Conservation (phyloP, 495 filamentous ascomycete genomes). For the Trichoderma asperelloides region DNA sequence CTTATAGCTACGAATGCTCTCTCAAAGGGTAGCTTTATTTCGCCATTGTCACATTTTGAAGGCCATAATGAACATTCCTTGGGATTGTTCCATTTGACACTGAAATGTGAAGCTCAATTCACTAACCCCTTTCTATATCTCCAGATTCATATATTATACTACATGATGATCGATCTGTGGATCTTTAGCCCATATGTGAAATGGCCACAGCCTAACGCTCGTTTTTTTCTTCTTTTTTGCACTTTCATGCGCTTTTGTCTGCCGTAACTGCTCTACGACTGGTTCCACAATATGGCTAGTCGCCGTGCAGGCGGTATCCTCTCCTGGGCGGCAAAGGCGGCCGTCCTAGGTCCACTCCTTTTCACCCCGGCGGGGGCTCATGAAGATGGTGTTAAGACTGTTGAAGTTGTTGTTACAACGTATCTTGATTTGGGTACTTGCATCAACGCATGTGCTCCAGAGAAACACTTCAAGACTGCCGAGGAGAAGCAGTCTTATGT, state of each 20-base stretch:
- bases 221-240: neutral
- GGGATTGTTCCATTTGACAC: neutral
- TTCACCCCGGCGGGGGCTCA: neutral
- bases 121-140: neutral
- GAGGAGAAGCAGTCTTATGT: constrained; percentile 1
- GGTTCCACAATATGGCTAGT: neutral
- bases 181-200: neutral
- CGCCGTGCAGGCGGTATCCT: neutral
- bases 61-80: neutral
- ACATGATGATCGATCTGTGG: neutral
- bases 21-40: neutral
- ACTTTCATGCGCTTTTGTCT: neutral
- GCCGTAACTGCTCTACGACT: neutral
- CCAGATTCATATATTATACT: neutral
- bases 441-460: neutral
- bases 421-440: constrained; percentile 1
- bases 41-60: neutral
- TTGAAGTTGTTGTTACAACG: constrained; percentile 7
- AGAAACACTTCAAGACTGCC: neutral
- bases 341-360: neutral
- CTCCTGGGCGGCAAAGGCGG: neutral
- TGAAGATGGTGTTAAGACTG: neutral
- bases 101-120: neutral
- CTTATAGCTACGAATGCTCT: neutral
- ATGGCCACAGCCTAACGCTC: neutral